Percentiles rank a stretch among this genome's conserved stretches.
Conservation (phyloP, 2,329 filamentous ascomycete genomes). For the Pseudocercospora fuligena region DNA sequence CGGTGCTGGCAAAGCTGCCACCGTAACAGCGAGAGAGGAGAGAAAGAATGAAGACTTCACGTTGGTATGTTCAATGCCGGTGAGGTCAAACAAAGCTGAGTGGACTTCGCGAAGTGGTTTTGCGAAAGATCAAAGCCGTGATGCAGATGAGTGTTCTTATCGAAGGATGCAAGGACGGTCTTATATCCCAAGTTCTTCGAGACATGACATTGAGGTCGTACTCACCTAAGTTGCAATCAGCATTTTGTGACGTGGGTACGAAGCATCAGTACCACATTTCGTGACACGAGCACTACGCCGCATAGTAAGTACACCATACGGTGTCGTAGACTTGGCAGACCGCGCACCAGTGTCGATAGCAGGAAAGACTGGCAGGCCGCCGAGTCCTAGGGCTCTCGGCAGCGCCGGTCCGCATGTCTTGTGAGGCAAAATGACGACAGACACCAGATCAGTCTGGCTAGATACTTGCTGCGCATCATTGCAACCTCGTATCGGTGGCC, state of each 20-base stretch:
- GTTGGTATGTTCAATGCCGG: slow-evolving; percentile 17
- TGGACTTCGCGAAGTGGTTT: neutral
- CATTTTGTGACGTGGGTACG: neutral
- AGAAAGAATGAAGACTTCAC: slow-evolving; percentile 34
- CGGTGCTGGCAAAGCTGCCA: slow-evolving; percentile 25
- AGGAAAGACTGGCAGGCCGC: neutral
- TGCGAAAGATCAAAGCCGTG: neutral
- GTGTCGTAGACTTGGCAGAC: neutral
- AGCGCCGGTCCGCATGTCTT: neutral
- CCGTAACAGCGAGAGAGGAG: slow-evolving; percentile 26
- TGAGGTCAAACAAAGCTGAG: neutral
- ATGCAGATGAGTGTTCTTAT: neutral
- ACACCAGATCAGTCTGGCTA: neutral
- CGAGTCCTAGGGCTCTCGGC: neutral
- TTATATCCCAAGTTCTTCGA: neutral
- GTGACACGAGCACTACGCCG: neutral
- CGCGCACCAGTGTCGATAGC: neutral
- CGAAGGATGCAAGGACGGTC: neutral
- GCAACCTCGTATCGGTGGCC: neutral
- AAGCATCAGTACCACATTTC: neutral
- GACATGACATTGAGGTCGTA: neutral
- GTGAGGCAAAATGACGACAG: neutral
- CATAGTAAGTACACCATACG: neutral
- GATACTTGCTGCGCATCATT: neutral
- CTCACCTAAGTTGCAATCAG: neutral